Conservation (phyloP, 345 rosid species). For the Salix viminalis region DNA sequence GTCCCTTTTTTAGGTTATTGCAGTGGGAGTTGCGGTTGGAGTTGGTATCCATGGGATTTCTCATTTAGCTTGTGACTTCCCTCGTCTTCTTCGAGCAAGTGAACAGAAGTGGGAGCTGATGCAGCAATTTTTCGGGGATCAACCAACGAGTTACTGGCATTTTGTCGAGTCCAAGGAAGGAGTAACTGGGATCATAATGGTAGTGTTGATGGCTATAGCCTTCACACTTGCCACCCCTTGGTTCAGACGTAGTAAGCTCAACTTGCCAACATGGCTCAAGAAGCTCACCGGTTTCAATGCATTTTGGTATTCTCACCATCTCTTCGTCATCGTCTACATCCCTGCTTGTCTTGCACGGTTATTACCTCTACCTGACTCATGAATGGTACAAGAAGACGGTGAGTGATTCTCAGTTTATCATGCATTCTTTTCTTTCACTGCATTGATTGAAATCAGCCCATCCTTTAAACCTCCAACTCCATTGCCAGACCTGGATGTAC, state of each 20-base stretch:
- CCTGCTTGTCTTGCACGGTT: constrained; percentile 65
- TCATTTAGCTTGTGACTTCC: constrained; percentile 69
- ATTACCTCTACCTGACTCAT: constrained; percentile 49
- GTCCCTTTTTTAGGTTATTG: constrained; percentile 45
- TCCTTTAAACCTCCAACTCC: neutral
- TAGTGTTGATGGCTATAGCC: constrained; percentile 68
- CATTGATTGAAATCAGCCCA: neutral
- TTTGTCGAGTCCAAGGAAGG: constrained; percentile 63
- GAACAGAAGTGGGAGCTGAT: constrained; percentile 49
- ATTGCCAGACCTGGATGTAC: constrained; percentile 76
- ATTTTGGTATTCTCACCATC: constrained; percentile 84
- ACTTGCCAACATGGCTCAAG: constrained; percentile 54
- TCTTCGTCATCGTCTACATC: constrained; percentile 64
- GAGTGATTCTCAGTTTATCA: neutral
- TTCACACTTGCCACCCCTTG: constrained; percentile 72
- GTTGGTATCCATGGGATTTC: constrained; percentile 55
- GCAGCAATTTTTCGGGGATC: constrained; percentile 52
- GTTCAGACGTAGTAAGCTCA: constrained; percentile 57
- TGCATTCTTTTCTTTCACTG: neutral
- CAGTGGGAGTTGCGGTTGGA: constrained; percentile 53
- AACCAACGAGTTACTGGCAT: constrained; percentile 62
- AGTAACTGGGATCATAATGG: constrained; percentile 57
- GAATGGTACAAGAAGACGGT: constrained; percentile 69
- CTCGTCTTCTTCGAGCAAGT: constrained; percentile 50
- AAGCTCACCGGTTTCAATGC: constrained; percentile 81